Evolutionary conservation across 164 flowering plant genomes (phyloP), one percentile per base, ranked within the genome.

Genomic region (Dillenia turbinata): DNA sequence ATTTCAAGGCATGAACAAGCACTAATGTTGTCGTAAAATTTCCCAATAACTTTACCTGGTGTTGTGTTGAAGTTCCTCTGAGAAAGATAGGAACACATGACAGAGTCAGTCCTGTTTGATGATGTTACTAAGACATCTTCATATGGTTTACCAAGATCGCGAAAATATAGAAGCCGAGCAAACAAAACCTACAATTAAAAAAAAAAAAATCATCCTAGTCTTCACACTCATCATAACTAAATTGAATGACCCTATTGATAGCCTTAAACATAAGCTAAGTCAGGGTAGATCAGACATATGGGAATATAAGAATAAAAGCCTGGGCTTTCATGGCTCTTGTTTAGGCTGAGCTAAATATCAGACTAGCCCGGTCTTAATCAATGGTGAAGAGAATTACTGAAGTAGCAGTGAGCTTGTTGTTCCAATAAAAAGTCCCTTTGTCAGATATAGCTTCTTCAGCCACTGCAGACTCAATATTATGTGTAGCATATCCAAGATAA

Each of bases 71-170:
- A 71, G 44, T 26, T 61, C 26, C 66, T 50, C 44, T 61, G 11
- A 52, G 74, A 78, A 49, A 80, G 66, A 71, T 86, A 88, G 8
- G 85, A 80, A 67, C 90, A 89, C 77, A 86, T 80, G 61, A 78
- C 58, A 46, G 46, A 14, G 24, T 71, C 75, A 24, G 77, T 71
- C 71, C 57, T 66, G 16, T 75, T 66, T 49, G 76, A 52, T 33
- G 78, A 76, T 17, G 66, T 2, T 54, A 40, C 54, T 7, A 87
- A 62, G 13, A 75, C 57, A 8, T 17, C 61, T 65, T 84, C 89
- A 71, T 79, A 80, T 5, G 86, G 92, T 54, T 69, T 72, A 1
- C 89, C 92, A 44, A 69, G 86, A 61, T 79, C 78, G 22, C 14
- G 68, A 54, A 89, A 79, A 44, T 63, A 77, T 45, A 70, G 54